Evolutionary conservation across 305 asterid species (phyloP).

Genomic region (Petunia hybrid): DNA sequence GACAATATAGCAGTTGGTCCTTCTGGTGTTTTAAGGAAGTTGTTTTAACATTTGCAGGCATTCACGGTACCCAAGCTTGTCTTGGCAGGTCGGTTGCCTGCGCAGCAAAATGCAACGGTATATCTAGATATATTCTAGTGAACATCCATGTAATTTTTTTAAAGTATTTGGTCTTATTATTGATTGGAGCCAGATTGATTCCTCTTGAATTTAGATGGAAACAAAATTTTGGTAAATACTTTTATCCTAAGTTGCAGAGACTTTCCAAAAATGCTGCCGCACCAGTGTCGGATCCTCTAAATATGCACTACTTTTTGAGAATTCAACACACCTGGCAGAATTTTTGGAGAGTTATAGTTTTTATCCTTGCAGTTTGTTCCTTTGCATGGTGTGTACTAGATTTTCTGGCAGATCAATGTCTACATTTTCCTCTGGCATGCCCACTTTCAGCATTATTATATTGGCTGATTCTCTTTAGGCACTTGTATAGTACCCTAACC

Average conservation of each 20-base stretch:
- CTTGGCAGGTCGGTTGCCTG: conserved; percentile 97
- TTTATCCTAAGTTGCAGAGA: no score
- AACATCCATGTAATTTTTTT: conserved; percentile 23
- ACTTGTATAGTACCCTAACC: conserved; percentile 17
- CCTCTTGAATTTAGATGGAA: conserved; percentile 8
- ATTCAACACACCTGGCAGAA: no score
- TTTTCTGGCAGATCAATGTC: not conserved
- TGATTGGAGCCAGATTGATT: conserved; percentile 26
- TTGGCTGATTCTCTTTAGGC: not conserved
- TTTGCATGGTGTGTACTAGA: not conserved
- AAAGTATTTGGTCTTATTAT: conserved; percentile 33
- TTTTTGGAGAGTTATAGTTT: not conserved
- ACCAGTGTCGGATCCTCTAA: no score
- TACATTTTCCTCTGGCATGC: not conserved
- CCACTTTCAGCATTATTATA: conserved; percentile 20
- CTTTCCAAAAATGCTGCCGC: no score
- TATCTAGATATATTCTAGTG: conserved; percentile 34
- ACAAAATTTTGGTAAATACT: not conserved
- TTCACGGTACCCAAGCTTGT: conserved; percentile 96
- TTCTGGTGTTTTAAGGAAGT: conserved; percentile 26
- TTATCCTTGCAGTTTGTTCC: conserved; percentile 27
- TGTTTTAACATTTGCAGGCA: conserved; percentile 59
- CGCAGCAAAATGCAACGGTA: conserved; percentile 98
- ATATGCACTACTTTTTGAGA: no score
- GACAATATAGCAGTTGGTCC: conserved; percentile 18